Evolutionary conservation across 495 filamentous ascomycete species (phyloP).

Genomic region (Lasiosphaeria ovina): DNA sequence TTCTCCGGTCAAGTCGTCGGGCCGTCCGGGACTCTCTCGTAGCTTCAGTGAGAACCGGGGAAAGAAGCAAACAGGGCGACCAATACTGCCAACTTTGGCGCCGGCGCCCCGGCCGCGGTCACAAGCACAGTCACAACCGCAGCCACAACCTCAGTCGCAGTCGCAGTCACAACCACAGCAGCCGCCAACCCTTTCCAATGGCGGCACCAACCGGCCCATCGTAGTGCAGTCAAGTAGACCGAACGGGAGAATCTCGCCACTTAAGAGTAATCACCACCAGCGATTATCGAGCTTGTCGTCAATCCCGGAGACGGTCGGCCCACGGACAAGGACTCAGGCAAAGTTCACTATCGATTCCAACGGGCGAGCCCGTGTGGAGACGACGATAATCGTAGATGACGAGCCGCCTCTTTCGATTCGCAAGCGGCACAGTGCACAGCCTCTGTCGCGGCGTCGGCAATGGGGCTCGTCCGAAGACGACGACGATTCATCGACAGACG

Average conservation of each 20-base stretch:
- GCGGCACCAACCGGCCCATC: conserved; percentile 31
- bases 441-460: conserved; percentile 18
- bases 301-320: conserved; percentile 47
- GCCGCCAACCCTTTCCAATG: conserved; percentile 21
- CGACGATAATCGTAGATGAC: conserved; percentile 54
- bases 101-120: conserved; percentile 30
- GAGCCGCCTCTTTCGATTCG: conserved; percentile 30
- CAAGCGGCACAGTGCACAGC: conserved; percentile 32
- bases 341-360: conserved; percentile 70
- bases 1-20: conserved; percentile 50
- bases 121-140: conserved; percentile 14
- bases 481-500: conserved; percentile 58
- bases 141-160: neutral
- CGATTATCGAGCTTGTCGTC: conserved; percentile 48
- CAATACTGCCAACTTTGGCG: conserved; percentile 36
- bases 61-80: conserved; percentile 34
- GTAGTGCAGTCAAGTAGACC: conserved; percentile 35
- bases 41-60: conserved; percentile 57
- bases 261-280: conserved; percentile 44
- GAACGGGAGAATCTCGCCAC: conserved; percentile 48
- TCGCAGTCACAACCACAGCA: neutral
- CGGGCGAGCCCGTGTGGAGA: conserved; percentile 70
- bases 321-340: conserved; percentile 54
- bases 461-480: conserved; percentile 47
- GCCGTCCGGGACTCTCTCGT: conserved; percentile 57